A percentile compares a stretch with the other conserved stretches of the same genome.
Evolutionary conservation across 148 eudicot genomes (phyloP).

Genomic region (Chenopodium suecicum): DNA sequence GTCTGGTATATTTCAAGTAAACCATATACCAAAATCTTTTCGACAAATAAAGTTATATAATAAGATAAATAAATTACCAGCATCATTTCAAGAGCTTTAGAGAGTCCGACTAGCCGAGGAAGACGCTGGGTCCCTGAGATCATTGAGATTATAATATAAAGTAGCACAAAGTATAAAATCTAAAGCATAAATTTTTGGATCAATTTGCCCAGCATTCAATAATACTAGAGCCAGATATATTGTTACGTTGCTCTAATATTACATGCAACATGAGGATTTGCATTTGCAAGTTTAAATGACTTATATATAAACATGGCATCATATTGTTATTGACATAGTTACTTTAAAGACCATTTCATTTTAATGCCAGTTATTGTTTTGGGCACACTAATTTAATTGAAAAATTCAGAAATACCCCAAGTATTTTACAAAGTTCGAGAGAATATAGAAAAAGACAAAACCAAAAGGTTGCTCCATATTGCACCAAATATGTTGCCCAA

Average conservation of each 20-base stretch:
- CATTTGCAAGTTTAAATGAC: too few species aligned
- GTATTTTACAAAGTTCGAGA: not conserved
- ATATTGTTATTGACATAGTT: too few species aligned
- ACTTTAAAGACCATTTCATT: too few species aligned
- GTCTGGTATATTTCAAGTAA: not conserved
- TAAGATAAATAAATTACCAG: constrained; percentile 47
- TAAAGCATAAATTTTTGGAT: not conserved
- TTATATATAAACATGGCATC: too few species aligned
- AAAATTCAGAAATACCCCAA: not conserved
- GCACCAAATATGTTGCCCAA: not conserved
- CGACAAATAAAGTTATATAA: too few species aligned
- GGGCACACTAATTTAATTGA: not conserved
- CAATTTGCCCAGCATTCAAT: not conserved
- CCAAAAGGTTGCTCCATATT: not conserved
- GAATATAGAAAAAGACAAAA: too few species aligned
- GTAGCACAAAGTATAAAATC: not conserved
- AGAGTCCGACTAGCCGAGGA: constrained; percentile 87
- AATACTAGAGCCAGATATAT: not conserved
- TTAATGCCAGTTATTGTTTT: too few species aligned
- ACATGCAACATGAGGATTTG: not conserved
- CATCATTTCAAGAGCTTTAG: constrained; percentile 95
- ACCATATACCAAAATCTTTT: too few species aligned
- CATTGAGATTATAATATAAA: not conserved
- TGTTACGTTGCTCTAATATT: not conserved
- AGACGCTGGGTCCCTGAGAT: constrained; percentile 78